Base-by-base conservation (phyloP, 192 early-diverging fungal species). In the Coemansia erecta region DNA sequence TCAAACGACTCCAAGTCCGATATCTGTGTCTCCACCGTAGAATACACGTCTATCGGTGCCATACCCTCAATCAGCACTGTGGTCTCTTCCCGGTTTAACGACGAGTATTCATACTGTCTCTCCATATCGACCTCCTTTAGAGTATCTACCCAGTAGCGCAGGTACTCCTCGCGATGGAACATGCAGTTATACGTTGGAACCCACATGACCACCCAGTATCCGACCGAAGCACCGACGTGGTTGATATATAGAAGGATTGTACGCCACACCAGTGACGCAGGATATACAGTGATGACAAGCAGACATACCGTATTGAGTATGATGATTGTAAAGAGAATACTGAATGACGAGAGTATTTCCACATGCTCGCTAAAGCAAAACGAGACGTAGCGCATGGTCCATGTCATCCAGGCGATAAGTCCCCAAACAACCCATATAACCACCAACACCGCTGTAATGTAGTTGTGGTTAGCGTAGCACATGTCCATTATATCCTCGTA, bases 301-400 rank as follows among this genome's bases (percentile, higher is more conserved):
- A 72, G 17, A 4, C 62, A 64, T 0, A 69, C 45, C 3, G 69
- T 72, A 21, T 72, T 78, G n/a, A 78, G 41, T 11, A 47, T 23
- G 50, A 55, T 63, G 1, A 78, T 28, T 12, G 54, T 23, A n/a
- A 72, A 41, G n/a, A 72, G 14, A 0, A 78, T 35, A 3, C 53
- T 18, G 52, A 72, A 72, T 0, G 53, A 31, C 5, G 61, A 39
- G 5, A 55, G 13, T 10, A 72, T 57, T 14, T 78, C 75, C 0
- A 56, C 39, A 1, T 50, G 47, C 43, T 78, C 75, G 56, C 68
- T 78, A 28, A 78, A 78, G 33, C 61, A 68, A 58, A 78, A 78
- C 1, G 69, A 56, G 0, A 78, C 45, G 14, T 66, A 58, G 49
- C 75, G 75, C 58, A 78, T 56, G 8, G 39, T 22, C 75, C 75